A percentile compares a stretch with the other conserved stretches of the same genome.
Conservation (phyloP, 305 asterid species). For the Fraxinus floribunda region DNA sequence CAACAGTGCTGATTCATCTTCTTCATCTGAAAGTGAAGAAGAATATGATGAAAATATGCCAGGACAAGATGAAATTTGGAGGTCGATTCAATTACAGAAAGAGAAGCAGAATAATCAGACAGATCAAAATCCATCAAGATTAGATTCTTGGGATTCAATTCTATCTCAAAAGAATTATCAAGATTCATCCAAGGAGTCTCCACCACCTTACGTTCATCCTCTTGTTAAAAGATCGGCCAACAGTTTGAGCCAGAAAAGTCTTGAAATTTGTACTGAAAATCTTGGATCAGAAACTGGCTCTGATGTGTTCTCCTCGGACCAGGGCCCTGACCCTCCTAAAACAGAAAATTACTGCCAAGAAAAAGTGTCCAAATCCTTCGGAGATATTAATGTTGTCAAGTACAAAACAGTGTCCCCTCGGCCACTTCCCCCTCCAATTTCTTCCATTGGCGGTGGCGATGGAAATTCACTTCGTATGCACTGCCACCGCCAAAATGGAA, state of each 20-base stretch:
- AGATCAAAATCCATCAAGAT: neutral
- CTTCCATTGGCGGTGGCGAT: conserved; percentile 50
- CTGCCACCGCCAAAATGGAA: conserved; percentile 58
- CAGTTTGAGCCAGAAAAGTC: conserved; percentile 58
- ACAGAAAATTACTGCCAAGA: neutral
- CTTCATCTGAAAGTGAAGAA: conserved; percentile 25
- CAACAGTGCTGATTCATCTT: neutral
- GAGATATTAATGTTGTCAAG: conserved; percentile 38
- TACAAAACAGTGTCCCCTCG: conserved; percentile 42
- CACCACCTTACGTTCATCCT: conserved; percentile 60
- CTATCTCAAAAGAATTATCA: conserved; percentile 41
- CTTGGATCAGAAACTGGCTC: conserved; percentile 91
- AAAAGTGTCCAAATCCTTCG: conserved; percentile 13
- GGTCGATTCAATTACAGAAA: conserved; percentile 28
- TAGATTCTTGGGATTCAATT: conserved; percentile 48
- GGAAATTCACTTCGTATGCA: conserved; percentile 53
- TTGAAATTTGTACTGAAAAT: conserved; percentile 77
- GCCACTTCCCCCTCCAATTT: conserved; percentile 67
- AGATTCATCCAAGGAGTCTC: conserved; percentile 14
- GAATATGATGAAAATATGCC: conserved; percentile 7
- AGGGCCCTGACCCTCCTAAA: conserved; percentile 12
- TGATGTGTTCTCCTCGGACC: conserved; percentile 43
- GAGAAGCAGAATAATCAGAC: neutral
- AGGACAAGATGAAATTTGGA: conserved; percentile 34
- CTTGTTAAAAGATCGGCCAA: conserved; percentile 47